A percentile compares a stretch with the other conserved stretches of the same genome.
Conservation (phyloP, 306 rosid genomes). For the Dryas alaskensis region DNA sequence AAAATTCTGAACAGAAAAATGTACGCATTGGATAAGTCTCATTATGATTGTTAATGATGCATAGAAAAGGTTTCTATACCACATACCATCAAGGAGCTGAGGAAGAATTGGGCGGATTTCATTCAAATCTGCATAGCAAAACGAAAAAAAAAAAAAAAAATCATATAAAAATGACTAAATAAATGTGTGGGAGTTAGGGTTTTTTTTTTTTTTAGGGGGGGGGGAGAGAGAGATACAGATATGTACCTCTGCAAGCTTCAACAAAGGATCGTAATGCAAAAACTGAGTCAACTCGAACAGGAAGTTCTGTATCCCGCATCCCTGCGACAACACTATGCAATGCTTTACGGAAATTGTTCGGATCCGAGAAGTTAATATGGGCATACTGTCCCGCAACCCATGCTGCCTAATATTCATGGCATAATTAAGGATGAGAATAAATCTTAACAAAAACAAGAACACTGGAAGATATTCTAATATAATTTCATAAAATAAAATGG, state of each 20-base stretch:
- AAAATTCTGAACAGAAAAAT: slow-evolving; percentile 60
- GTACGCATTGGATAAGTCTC: slow-evolving; percentile 18
- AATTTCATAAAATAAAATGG: background rate
- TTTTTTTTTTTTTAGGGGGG: no score
- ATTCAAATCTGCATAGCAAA: slow-evolving; percentile 63
- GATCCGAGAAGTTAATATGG: slow-evolving; percentile 72
- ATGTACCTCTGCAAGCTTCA: slow-evolving; percentile 84
- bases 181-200: background rate
- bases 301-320: slow-evolving; percentile 89
- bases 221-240: background rate
- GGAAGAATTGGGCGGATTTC: slow-evolving; percentile 93
- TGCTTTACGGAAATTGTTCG: slow-evolving; percentile 81
- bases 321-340: slow-evolving; percentile 86
- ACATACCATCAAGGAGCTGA: slow-evolving; percentile 89
- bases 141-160: background rate
- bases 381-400: slow-evolving; percentile 99
- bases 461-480: background rate
- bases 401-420: slow-evolving; percentile 64
- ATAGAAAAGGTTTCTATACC: slow-evolving; percentile 18
- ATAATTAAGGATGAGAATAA: slow-evolving; percentile 8
- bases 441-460: background rate
- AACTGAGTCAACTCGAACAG: slow-evolving; percentile 96
- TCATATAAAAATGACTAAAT: background rate
- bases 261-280: slow-evolving; percentile 90
- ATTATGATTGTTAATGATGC: slow-evolving; percentile 6